Base-by-base conservation (phyloP, 176 grass and related monocot species). In the Luzula sylvatica region DNA sequence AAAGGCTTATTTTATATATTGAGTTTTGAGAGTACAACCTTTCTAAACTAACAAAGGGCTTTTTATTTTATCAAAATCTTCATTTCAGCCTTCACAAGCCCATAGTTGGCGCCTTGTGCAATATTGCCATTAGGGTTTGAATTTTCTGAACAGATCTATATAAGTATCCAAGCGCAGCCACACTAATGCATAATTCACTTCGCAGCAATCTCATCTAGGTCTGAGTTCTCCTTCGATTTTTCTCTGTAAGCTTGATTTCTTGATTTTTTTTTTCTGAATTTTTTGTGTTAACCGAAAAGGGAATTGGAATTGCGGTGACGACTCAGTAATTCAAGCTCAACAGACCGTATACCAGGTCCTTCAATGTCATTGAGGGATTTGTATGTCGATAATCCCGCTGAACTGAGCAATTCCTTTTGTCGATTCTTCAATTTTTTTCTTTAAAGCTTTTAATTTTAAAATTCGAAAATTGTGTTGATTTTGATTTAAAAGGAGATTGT, bases 351-450 rank as follows among this genome's bases (percentile, higher is more conserved):
- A 46, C 51, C 80, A 82, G 70, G 66, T 78, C 64, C 75, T 17
- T 80, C 71, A 74, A 46, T 38, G 0, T 32, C 8, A 11, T 69
- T 53, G 53, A 68, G 70, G 28, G 78, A 73, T 96, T 54, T 96
- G 92, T 77, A 86, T 96, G 92, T 73, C 78, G 92, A 96, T 50
- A 62, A 47, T 20, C 79, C 84, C 80, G 90, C 90, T 95, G 90
- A 95, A 72, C 84, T 42, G 90, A 95, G 77, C 84, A 64, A 45
- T 57, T 65, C 22, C 44, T 28, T n/a, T 42, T 13, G 16, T 20
- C 53, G 48, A 50, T 52, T 20, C 26, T 29, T 28, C 2, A 11
- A 35, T 1, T 45, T 0, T 41, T n/a, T 42, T 65, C 39, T 3
- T 65, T 1, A 18, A 1, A 15, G 1, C 1, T 2, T n/a, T 38